phyloP scores from a whole-genome alignment of 495 filamentous ascomycete species.

The Parachaetomium inaequale region DNA sequence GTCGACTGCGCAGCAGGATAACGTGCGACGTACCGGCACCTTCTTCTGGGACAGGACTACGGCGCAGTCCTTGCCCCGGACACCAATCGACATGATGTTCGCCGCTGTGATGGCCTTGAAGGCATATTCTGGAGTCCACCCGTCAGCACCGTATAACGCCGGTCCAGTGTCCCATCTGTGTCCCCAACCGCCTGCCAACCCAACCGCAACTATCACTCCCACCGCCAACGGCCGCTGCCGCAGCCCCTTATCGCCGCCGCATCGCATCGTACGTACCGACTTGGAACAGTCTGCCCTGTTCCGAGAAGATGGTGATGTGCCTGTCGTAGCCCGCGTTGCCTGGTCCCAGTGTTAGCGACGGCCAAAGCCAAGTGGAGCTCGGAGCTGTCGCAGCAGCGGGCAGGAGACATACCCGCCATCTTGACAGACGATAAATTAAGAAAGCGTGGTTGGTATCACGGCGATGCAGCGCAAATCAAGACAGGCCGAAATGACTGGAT shows the following conservation, averaged over 20 bases:
- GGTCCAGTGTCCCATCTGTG: neutral
- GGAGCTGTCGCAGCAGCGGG: constrained; percentile 23
- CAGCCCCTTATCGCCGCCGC: neutral
- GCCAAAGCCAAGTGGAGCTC: constrained; percentile 23
- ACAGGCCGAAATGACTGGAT: neutral
- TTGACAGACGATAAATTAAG: constrained; percentile 30
- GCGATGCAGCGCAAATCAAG: neutral
- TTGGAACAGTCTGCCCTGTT: constrained; percentile 97
- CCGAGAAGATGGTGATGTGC: constrained; percentile 99
- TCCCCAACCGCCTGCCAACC: neutral
- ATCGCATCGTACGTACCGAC: constrained; percentile 68
- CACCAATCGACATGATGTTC: constrained; percentile 95
- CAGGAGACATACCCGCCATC: constrained; percentile 43
- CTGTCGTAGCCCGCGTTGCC: constrained; percentile 95
- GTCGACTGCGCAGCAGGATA: neutral
- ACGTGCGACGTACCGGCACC: constrained; percentile 73
- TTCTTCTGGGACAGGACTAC: constrained; percentile 99
- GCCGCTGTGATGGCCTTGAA: constrained; percentile 99
- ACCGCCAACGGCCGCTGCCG: neutral
- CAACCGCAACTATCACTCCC: neutral
- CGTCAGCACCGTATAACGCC: constrained; percentile 31
- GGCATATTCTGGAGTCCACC: constrained; percentile 76
- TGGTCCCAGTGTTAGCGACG: constrained; percentile 39
- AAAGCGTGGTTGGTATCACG: constrained; percentile 3
- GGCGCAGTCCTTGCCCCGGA: constrained; percentile 93